Base-by-base conservation (phyloP, 1,284 basidiomycete species). In the Malassezia sp. region DNA sequence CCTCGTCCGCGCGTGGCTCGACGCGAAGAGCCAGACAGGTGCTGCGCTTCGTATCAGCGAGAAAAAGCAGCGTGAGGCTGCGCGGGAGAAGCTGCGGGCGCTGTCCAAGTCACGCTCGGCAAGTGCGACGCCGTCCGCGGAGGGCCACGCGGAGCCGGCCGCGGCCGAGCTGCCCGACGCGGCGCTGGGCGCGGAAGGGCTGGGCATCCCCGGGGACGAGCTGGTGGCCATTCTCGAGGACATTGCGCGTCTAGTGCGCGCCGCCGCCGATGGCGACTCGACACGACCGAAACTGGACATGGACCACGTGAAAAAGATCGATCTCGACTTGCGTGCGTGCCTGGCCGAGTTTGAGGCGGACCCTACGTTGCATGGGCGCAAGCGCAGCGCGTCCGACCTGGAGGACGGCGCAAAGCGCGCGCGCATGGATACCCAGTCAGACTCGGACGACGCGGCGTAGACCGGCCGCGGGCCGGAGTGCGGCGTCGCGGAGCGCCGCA, bases 221-320 rank as follows among this genome's bases (percentile, higher is more conserved):
- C 78, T 90, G 18, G 78, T 83, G 55, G 73, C 74, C 46, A 80
- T 80, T 63, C 75, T 95, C 30, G 75, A 56, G 17, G 38, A 42
- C 30, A 54, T 59, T 8, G 48, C 53, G n/a, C 35, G 28, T 10
- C 15, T 59, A 18, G 36, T 52, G 30, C 21, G 27, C 10, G 27
- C 29, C 2, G 33, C 42, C 15, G 31, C 24, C 12, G 38, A 35
- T 17, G 26, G 32, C 29, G 24, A 34, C 4, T n/a, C 31, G 21
- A 20, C 32, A 6, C 33, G 34, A 7, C 47, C 41, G 1, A 17
- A 31, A 0, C 49, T 52, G 7, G 56, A 59, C 33, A 29, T 60
- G 18, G 61, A 60, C 21, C 48, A 43, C 24, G 56, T 61, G 11
- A 59, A 58, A 31, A 43, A 52, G 38, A 57, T 63, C 28, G 61